Evolutionary conservation across 2,329 filamentous ascomycete species (phyloP).

Genomic region (Fusarium duplospermum): DNA sequence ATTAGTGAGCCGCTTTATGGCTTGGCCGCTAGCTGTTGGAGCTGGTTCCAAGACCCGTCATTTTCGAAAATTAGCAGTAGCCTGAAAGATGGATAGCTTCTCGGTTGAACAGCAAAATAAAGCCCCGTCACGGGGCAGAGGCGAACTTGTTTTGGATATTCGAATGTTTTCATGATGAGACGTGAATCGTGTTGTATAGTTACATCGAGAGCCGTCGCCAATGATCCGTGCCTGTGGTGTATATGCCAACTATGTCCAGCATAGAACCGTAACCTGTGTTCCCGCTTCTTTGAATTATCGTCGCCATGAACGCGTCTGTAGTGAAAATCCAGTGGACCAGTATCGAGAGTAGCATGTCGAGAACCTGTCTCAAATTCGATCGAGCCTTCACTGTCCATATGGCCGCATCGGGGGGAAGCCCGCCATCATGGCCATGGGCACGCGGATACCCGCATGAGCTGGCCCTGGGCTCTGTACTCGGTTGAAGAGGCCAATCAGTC

Average conservation of each 20-base stretch:
- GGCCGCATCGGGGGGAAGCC: conserved; percentile 53
- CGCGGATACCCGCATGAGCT: conserved; percentile 45
- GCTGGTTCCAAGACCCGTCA: neutral
- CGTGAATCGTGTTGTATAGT: conserved; percentile 31
- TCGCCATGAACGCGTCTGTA: conserved; percentile 17
- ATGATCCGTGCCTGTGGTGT: conserved; percentile 20
- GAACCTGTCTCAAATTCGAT: conserved; percentile 20
- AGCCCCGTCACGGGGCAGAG: neutral
- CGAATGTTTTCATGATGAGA: conserved; percentile 27
- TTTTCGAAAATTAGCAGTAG: neutral
- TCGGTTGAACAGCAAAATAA: neutral
- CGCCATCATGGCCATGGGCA: conserved; percentile 51
- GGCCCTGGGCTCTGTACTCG: conserved; percentile 57
- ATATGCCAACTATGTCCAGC: conserved; percentile 38
- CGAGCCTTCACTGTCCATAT: conserved; percentile 45
- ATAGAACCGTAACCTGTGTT: conserved; percentile 31
- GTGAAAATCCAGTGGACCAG: neutral
- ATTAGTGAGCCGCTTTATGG: neutral
- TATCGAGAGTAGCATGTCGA: conserved; percentile 21
- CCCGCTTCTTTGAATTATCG: conserved; percentile 42
- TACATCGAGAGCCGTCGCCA: conserved; percentile 23
- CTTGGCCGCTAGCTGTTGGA: neutral
- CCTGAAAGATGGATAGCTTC: neutral
- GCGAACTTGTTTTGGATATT: neutral
- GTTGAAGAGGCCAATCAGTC: conserved; percentile 83